Conservation (phyloP, 2,329 filamentous ascomycete species). For the Microsporum ferrugineum region DNA sequence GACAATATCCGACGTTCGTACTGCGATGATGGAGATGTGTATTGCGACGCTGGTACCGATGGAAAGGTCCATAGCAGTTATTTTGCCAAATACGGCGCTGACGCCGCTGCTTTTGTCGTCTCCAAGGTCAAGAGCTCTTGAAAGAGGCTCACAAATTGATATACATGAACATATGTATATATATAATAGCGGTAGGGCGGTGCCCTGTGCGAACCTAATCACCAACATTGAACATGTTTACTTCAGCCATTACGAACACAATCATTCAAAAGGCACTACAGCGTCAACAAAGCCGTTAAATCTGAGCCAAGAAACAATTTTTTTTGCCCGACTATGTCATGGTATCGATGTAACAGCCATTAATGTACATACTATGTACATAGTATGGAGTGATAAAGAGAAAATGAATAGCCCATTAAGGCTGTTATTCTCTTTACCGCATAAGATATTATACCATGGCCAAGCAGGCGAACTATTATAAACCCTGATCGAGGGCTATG, state of each 20-base stretch:
- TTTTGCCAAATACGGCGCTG: slow-evolving; percentile 6
- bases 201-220: background rate
- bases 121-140: background rate
- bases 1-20: slow-evolving; percentile 7
- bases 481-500: no score
- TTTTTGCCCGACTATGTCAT: no score
- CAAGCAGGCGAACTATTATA: no score
- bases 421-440: no score
- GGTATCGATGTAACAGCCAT: no score
- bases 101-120: slow-evolving; percentile 2
- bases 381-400: no score
- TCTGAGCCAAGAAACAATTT: background rate
- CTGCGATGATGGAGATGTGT: slow-evolving; percentile 10
- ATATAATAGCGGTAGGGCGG: background rate
- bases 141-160: background rate
- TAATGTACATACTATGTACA: no score
- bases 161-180: background rate
- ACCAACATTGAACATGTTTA: background rate
- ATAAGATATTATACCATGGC: no score
- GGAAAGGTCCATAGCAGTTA: slow-evolving; percentile 7
- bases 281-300: background rate
- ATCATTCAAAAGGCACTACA: background rate
- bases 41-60: slow-evolving; percentile 8
- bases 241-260: background rate
- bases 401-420: no score